Evolutionary conservation across 2,329 filamentous ascomycete genomes (phyloP).

Genomic region (Elsinoe batatas): DNA sequence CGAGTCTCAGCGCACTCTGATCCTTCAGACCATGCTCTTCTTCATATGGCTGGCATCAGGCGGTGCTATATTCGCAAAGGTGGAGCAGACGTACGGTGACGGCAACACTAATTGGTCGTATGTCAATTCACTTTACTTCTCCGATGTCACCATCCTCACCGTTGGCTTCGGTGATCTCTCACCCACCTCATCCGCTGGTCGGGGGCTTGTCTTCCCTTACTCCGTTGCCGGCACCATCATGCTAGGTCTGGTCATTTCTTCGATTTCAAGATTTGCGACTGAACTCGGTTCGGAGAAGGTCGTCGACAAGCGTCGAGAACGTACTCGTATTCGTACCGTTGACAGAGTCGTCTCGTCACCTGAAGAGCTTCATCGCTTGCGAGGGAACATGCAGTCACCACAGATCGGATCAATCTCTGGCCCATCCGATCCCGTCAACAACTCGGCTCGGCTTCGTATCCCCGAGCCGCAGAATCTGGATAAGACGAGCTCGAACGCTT

Average conservation of each 20-base stretch:
- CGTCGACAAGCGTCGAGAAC: constrained; percentile 48
- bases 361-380: constrained; percentile 35
- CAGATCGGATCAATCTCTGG: constrained; percentile 17
- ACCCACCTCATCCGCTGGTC: constrained; percentile 46
- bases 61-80: constrained; percentile 60
- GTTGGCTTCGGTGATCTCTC: constrained; percentile 55
- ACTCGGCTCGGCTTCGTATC: background rate
- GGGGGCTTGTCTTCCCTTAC: constrained; percentile 71
- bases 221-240: constrained; percentile 76
- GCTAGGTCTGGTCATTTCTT: constrained; percentile 71
- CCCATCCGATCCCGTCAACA: constrained; percentile 17
- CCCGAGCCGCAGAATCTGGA: background rate
- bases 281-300: constrained; percentile 55
- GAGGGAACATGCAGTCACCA: constrained; percentile 14
- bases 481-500: background rate
- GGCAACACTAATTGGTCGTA: constrained; percentile 51
- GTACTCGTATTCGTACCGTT: constrained; percentile 44
- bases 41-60: constrained; percentile 73
- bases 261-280: constrained; percentile 57
- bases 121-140: constrained; percentile 59
- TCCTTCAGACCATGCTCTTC: constrained; percentile 81
- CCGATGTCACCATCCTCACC: constrained; percentile 57
- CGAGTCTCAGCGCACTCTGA: constrained; percentile 72
- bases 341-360: constrained; percentile 45
- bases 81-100: constrained; percentile 43